Conservation (phyloP, 768 basidiomycete genomes). For the Megacollybia marginata region DNA sequence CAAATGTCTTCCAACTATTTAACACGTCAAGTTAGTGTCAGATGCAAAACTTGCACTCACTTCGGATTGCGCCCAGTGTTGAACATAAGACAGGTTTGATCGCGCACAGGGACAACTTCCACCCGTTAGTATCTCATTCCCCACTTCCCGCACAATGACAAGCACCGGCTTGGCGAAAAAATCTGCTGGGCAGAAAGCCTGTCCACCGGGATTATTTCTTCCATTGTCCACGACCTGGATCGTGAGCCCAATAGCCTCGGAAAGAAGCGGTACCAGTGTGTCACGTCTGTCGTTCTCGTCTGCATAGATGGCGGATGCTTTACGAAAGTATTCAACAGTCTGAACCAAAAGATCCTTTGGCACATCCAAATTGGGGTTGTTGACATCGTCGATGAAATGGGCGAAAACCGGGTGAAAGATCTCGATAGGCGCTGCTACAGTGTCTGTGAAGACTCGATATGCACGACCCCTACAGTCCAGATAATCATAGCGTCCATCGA, state of each 20-base stretch:
- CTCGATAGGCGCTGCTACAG: slow-evolving; percentile 6
- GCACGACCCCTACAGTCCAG: no score
- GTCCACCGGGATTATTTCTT: background rate
- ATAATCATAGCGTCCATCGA: slow-evolving; percentile 3
- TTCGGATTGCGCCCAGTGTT: background rate
- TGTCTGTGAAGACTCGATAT: no score
- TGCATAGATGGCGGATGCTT: slow-evolving; percentile 3
- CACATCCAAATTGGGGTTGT: slow-evolving; percentile 2
- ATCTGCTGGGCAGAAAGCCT: background rate
- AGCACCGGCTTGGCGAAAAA: background rate
- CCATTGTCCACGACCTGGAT: accelerated
- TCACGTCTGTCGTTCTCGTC: background rate
- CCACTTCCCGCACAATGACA: slow-evolving; percentile 7
- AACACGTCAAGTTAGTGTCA: background rate
- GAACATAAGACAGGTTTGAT: slow-evolving; percentile 13
- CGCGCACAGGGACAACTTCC: slow-evolving; percentile 16
- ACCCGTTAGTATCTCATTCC: slow-evolving; percentile 9
- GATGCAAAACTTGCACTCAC: slow-evolving; percentile 2
- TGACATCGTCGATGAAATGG: slow-evolving; percentile 9
- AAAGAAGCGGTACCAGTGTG: background rate
- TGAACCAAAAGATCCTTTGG: slow-evolving; percentile 1
- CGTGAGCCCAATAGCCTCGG: background rate
- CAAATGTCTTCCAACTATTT: slow-evolving; percentile 9
- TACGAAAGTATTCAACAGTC: background rate
- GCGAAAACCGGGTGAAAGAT: slow-evolving; percentile 11